Conservation (phyloP, 306 rosid genomes). For the Cicer judaicum region DNA sequence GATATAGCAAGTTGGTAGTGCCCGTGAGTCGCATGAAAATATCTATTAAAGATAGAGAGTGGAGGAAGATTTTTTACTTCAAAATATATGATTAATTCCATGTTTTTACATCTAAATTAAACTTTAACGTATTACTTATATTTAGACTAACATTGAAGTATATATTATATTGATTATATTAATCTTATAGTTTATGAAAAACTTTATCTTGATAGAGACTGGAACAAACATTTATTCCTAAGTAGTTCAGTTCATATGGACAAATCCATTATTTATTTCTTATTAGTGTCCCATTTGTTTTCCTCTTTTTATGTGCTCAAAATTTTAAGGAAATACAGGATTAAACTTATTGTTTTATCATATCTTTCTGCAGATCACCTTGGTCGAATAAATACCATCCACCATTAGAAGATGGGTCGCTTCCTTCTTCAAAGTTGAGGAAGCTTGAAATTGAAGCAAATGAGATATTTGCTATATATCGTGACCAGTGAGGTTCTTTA, state of each 20-base stretch:
- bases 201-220: slow-evolving; percentile 19
- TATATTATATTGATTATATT: background rate
- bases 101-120: slow-evolving; percentile 26
- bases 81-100: slow-evolving; percentile 26
- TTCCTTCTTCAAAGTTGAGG: slow-evolving; percentile 81
- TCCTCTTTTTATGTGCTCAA: background rate
- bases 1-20: slow-evolving; percentile 18
- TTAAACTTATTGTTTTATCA: background rate
- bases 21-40: background rate
- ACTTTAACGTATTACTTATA: background rate
- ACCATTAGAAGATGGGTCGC: slow-evolving; percentile 79
- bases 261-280: slow-evolving; percentile 31
- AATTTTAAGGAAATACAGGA: background rate
- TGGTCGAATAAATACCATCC: slow-evolving; percentile 97
- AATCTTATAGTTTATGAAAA: slow-evolving; percentile 9
- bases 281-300: background rate
- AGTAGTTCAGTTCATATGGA: background rate
- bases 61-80: background rate
- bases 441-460: slow-evolving; percentile 95
- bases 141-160: slow-evolving; percentile 17
- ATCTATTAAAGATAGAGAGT: slow-evolving; percentile 16
- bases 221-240: background rate
- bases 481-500: slow-evolving; percentile 99
- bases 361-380: slow-evolving; percentile 73
- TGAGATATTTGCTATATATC: slow-evolving; percentile 86